These are phyloP conservation scores for Ulota crispa DNA, from an alignment of 225 moss, liverwort and hornwort genomes.

Conservation along the genomic window DNA sequence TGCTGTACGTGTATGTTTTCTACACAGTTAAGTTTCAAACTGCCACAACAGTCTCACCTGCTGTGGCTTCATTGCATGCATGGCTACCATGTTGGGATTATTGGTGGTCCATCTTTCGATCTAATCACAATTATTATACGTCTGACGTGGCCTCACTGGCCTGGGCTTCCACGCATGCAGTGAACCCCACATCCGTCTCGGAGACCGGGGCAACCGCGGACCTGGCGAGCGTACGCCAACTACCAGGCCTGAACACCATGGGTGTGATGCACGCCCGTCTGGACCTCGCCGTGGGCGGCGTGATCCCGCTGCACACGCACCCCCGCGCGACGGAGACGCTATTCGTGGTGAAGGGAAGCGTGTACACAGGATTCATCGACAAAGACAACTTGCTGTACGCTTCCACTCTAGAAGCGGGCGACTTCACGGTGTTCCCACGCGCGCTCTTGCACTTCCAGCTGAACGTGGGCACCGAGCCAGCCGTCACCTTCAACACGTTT, in stretches of 20 bases:
- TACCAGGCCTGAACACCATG: neutral
- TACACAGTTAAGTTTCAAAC: too few relatives aligned
- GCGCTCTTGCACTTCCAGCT: neutral
- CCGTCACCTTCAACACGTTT: conserved; percentile 9
- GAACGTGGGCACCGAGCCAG: neutral
- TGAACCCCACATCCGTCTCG: neutral
- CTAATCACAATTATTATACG: neutral
- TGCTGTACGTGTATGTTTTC: too few relatives aligned
- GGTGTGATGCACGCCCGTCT: neutral
- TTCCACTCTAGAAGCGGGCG: neutral
- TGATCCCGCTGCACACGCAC: neutral
- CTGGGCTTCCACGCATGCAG: neutral
- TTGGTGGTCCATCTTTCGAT: too few relatives aligned
- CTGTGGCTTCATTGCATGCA: too few relatives aligned
- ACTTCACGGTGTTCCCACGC: too few relatives aligned
- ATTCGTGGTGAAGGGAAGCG: neutral
- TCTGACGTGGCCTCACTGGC: too few relatives aligned
- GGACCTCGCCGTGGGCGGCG: neutral
- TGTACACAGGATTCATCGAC: conserved; percentile 5
- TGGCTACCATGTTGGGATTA: neutral
- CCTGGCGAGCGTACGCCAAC: neutral
- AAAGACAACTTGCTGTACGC: conserved; percentile 5
- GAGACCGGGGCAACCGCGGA: neutral
- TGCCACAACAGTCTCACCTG: too few relatives aligned
- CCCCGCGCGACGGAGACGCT: conserved; percentile 2